Evolutionary conservation across 225 moss, liverwort and hornwort species (phyloP).

Genomic region (Lunularia cruciata): DNA sequence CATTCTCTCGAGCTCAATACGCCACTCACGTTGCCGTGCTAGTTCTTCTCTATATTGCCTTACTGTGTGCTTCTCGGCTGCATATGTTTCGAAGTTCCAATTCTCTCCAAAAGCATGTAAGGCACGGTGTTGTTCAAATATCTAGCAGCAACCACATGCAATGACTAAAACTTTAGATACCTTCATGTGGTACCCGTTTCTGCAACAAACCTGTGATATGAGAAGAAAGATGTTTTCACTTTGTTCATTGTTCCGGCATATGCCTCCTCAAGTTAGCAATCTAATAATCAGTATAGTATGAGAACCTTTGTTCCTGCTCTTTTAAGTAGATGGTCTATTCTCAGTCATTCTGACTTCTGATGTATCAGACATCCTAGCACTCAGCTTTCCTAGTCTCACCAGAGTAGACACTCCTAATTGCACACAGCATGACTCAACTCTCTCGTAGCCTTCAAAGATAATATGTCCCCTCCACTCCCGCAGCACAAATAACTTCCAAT

Average conservation of each 20-base stretch:
- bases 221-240: background rate
- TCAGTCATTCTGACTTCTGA: too few species aligned
- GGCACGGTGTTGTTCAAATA: slow-evolving; percentile 78
- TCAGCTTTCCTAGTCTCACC: too few species aligned
- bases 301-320: too few species aligned
- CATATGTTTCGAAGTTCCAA: slow-evolving; percentile 70
- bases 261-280: background rate
- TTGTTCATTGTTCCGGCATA: background rate
- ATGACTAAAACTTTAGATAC: background rate
- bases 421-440: too few species aligned
- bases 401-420: too few species aligned
- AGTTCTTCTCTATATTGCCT: slow-evolving; percentile 74
- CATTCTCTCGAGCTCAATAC: slow-evolving; percentile 85
- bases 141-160: slow-evolving; percentile 35
- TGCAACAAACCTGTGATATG: background rate
- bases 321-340: too few species aligned
- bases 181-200: background rate
- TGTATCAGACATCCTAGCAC: too few species aligned
- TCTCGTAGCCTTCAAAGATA: too few species aligned
- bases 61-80: slow-evolving; percentile 56
- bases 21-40: slow-evolving; percentile 82
- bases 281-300: too few species aligned
- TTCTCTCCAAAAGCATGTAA: slow-evolving; percentile 68
- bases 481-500: too few species aligned
- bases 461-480: too few species aligned